Evolutionary conservation across 306 rosid species (phyloP), one percentile per base, ranked within the genome.

Genomic region (Prunus fruticosa): DNA sequence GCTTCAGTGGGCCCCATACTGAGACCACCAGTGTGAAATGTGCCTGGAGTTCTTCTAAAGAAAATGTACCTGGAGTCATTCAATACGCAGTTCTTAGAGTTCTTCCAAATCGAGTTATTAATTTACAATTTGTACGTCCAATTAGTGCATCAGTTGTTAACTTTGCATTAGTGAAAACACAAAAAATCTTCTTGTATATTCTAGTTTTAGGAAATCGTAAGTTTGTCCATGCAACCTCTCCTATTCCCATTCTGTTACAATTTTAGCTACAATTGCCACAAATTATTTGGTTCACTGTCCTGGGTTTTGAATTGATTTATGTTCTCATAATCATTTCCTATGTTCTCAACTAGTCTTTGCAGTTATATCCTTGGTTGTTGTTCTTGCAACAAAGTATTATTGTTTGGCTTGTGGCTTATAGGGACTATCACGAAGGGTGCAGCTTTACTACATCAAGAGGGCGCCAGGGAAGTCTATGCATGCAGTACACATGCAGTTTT

Each of bases 401-500:
- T 34, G 60, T 74, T 79, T 80, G 47, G 77, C 75, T 71, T 63
- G 64, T 77, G 45, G 68, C 34, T 72, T 82, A 45, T 71, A 91
- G 98, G 98, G 71, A 93, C 98, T 58, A 91, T 93, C 73, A 71
- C 89, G 58, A 91, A 93, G 84, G 98, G 98, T 82, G 98, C 98
- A 54, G 91, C 88, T 43, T 84, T 93, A n/a, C 89, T 93, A 80
- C 98, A 93, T 84, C 98, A 93, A 84, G 98, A 87, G 81, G 98
- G 98, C 67, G 98, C 97, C 56, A 87, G 97, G 85, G 98, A 93
- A 87, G 98, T 93, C 78, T 93, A 93, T 88, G 98, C 98, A 18
- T 93, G 97, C 84, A 84, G 85, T 79, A 93, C 98, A 13, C 98
- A 93, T 87, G 98, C 98, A 71, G 98, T 93, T 62, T 93, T 93